Conservation (phyloP, 208 protist species). For the Trypanosoma rangeli region DNA sequence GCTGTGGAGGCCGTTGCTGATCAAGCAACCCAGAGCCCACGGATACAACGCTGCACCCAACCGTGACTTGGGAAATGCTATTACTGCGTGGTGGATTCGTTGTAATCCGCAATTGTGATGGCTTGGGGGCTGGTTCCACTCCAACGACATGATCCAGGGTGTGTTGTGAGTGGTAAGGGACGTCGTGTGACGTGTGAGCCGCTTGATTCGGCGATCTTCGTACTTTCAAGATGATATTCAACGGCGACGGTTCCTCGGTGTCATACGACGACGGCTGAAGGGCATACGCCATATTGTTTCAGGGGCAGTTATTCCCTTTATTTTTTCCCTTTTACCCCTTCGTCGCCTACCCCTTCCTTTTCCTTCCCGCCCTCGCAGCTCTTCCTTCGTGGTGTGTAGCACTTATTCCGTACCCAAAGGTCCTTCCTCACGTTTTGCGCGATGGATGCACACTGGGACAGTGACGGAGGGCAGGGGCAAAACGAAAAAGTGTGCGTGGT, state of each 20-base stretch:
- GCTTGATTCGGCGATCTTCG: constrained; percentile 8
- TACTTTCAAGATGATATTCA: constrained; percentile 25
- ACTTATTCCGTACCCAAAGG: background rate
- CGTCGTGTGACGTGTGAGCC: background rate
- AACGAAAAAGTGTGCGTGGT: background rate
- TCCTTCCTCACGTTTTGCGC: background rate
- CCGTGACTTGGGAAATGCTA: background rate
- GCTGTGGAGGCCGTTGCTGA: background rate
- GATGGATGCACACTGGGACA: background rate
- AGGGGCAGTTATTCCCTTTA: background rate
- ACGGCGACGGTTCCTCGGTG: background rate
- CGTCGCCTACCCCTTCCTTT: background rate
- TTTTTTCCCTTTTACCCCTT: background rate
- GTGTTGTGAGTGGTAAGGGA: background rate
- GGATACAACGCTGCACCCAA: background rate
- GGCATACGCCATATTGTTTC: background rate
- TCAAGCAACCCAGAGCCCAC: constrained; percentile 2
- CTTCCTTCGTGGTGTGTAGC: background rate
- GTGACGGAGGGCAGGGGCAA: background rate
- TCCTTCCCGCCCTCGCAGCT: background rate
- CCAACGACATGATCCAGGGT: background rate
- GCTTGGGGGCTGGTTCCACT: background rate
- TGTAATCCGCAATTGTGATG: background rate
- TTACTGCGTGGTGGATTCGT: background rate
- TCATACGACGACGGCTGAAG: background rate